Evolutionary conservation across 108 stramenopile species (phyloP).

Genomic region (Skeletonema tropicum): DNA sequence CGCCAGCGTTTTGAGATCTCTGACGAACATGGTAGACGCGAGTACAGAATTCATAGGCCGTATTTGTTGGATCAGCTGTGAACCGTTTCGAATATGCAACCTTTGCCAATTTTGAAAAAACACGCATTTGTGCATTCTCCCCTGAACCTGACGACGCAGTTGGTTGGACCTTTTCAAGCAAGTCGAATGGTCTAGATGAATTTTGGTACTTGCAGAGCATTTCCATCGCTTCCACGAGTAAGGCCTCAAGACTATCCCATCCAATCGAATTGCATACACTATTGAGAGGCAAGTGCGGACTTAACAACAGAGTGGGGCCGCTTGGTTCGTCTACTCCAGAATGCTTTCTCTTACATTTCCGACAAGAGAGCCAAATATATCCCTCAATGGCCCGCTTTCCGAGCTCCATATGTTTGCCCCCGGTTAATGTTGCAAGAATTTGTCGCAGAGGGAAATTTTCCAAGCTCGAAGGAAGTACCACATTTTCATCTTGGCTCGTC

Average conservation of each 20-base stretch:
- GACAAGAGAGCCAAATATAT: constrained; percentile 6
- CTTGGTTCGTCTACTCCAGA: background rate
- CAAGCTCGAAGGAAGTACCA: background rate
- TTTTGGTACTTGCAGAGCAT: constrained; percentile 3
- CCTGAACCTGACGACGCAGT: background rate
- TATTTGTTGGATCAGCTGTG: background rate
- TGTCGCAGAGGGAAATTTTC: background rate
- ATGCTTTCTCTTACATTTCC: background rate
- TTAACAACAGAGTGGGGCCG: constrained; percentile 5
- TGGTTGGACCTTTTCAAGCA: background rate
- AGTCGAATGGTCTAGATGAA: background rate
- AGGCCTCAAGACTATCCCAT: constrained; percentile 4
- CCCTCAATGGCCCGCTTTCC: background rate
- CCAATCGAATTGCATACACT: constrained; percentile 2
- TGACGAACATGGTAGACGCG: background rate
- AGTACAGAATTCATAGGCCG: background rate
- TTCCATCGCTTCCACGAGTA: constrained; percentile 1
- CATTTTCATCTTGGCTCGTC: background rate
- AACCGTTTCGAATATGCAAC: background rate
- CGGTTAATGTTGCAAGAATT: background rate
- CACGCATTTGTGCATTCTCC: background rate
- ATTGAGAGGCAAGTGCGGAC: background rate
- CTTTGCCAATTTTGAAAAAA: background rate
- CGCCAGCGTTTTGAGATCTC: background rate
- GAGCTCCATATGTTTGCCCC: background rate